These are phyloP conservation scores for Xylariaceae sp. DNA, from an alignment of 2,329 filamentous ascomycete species.

Conservation along the genomic window DNA sequence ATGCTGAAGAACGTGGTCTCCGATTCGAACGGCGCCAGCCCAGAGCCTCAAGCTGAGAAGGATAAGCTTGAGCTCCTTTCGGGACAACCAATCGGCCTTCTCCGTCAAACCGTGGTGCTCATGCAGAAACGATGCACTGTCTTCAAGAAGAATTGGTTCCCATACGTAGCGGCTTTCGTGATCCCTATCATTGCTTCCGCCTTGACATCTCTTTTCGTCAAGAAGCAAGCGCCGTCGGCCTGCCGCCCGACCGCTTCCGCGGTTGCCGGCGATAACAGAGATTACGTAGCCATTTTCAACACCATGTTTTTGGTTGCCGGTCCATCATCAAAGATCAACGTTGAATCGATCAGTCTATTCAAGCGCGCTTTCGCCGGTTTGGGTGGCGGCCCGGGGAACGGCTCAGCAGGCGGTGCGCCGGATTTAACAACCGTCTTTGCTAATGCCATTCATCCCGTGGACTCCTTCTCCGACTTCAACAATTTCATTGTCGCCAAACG, in stretches of 20 bases:
- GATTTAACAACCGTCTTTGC: slow-evolving; percentile 25
- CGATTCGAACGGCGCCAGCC: slow-evolving; percentile 10
- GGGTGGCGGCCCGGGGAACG: slow-evolving; percentile 1
- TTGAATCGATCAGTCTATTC: slow-evolving; percentile 32
- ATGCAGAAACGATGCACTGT: slow-evolving; percentile 75
- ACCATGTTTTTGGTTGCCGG: slow-evolving; percentile 40
- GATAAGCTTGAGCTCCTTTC: slow-evolving; percentile 55
- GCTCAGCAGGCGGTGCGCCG: slow-evolving; percentile 6
- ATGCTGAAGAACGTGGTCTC: slow-evolving; percentile 9
- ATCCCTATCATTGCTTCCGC: slow-evolving; percentile 77
- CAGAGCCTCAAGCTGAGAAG: slow-evolving; percentile 28
- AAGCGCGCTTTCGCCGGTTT: slow-evolving; percentile 36
- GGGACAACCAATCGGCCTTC: slow-evolving; percentile 63
- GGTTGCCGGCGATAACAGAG: slow-evolving; percentile 34
- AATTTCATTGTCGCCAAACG: slow-evolving; percentile 58
- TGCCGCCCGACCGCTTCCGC: slow-evolving; percentile 32
- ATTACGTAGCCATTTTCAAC: slow-evolving; percentile 33
- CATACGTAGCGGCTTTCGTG: slow-evolving; percentile 67
- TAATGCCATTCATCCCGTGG: slow-evolving; percentile 47
- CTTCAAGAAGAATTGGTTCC: slow-evolving; percentile 70
- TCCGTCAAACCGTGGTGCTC: slow-evolving; percentile 66
- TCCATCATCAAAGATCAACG: slow-evolving; percentile 39
- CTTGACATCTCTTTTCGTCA: slow-evolving; percentile 71
- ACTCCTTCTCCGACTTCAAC: slow-evolving; percentile 64
- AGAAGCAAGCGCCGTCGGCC: slow-evolving; percentile 31